phyloP scores from a whole-genome alignment of 2,329 filamentous ascomycete genomes.

The Teratosphaeria gauchensis region DNA sequence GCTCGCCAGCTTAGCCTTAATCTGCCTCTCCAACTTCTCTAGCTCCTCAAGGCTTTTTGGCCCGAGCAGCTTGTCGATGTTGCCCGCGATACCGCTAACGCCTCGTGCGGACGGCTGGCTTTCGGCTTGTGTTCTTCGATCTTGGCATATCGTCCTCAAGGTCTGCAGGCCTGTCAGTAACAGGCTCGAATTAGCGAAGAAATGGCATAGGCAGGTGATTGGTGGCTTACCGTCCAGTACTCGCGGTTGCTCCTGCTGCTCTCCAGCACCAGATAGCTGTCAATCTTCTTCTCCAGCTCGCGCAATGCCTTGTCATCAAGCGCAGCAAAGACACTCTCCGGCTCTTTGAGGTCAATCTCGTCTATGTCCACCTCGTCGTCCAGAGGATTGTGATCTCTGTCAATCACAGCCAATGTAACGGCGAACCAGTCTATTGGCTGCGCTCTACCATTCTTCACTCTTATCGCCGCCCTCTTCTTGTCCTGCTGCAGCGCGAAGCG shows the following conservation, averaged over 20 bases:
- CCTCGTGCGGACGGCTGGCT: slow-evolving; percentile 58
- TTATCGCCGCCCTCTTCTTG: slow-evolving; percentile 95
- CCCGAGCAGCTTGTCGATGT: slow-evolving; percentile 77
- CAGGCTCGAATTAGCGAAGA: background rate
- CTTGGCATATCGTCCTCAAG: slow-evolving; percentile 72
- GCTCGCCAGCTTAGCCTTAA: slow-evolving; percentile 73
- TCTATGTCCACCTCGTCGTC: slow-evolving; percentile 77
- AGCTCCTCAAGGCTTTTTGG: slow-evolving; percentile 82
- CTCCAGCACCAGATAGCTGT: slow-evolving; percentile 70
- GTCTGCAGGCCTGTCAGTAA: slow-evolving; percentile 42
- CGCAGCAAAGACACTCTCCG: slow-evolving; percentile 68
- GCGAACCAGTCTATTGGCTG: slow-evolving; percentile 90
- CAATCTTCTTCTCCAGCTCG: slow-evolving; percentile 76
- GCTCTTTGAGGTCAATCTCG: slow-evolving; percentile 65
- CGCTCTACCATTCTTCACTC: slow-evolving; percentile 81
- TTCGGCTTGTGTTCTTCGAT: slow-evolving; percentile 58
- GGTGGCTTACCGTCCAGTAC: slow-evolving; percentile 62
- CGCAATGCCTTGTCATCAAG: slow-evolving; percentile 56
- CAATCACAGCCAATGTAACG: slow-evolving; percentile 80
- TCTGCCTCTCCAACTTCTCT: slow-evolving; percentile 77
- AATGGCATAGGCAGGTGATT: background rate
- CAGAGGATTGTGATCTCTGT: slow-evolving; percentile 65
- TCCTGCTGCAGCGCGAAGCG: slow-evolving; percentile 91
- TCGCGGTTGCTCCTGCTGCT: slow-evolving; percentile 66
- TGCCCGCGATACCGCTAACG: slow-evolving; percentile 70